Evolutionary conservation across 2,329 filamentous ascomycete species (phyloP), one percentile per base, ranked within the genome.

Genomic region (Pseudogymnoascus sp.): DNA sequence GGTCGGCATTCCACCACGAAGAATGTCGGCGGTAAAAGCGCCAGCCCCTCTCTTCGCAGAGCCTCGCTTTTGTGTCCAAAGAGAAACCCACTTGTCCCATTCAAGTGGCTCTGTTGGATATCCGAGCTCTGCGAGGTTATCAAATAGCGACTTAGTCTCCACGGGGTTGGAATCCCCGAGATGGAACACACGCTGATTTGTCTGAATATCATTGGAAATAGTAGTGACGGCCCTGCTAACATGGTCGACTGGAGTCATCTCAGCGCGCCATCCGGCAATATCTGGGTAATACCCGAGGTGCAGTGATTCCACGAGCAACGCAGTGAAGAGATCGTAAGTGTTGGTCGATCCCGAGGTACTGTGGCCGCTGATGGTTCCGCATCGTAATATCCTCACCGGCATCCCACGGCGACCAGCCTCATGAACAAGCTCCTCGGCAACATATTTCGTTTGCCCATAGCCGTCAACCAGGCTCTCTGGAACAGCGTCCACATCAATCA

Each of bases 201-300:
- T 78, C 36, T 86, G 79, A 0, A 77, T 81, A 63, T 90, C 81
- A 67, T 87, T 85, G 41, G 86, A 82, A 19, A 92, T 80, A 16
- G 88, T 84, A 23, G 89, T 77, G 66, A 93, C 90, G 3, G 88
- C 85, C 66, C 85, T 85, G 75, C 86, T 89, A 63, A 92, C 88
- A 69, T 90, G 92, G 73, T 93, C 89, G 12, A 91, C 90, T 0
- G 90, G 89, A 0, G 90, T 92, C 89, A 92, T 92, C 75, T 93
- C 90, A 1, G 88, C 83, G 59, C 86, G 84, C 90, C 90, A 93
- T 42, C 85, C 85, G 59, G 87, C 80, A 3, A 92, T 85, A 61
- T 89, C 81, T 0, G 90, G 89, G 1, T 83, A 83, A 67, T 83
- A 82, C 5, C 89, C 89, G 3, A 92, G 79, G 60, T 88, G 85